Conservation (phyloP, 2,329 filamentous ascomycete species). For the Epichloe aotearoae region DNA sequence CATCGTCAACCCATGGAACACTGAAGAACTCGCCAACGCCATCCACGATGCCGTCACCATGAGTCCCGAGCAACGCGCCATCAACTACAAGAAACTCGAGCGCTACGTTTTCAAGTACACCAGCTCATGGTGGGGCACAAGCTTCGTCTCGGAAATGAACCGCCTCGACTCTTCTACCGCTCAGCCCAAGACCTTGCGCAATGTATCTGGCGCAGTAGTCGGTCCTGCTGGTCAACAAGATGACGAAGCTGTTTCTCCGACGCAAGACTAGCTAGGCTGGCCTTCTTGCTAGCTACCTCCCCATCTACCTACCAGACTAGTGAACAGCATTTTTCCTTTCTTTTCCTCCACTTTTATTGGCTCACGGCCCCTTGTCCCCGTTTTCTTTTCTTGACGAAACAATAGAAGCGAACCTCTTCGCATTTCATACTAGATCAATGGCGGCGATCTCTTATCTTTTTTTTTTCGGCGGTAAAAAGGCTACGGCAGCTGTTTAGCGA, state of each 20-base stretch:
- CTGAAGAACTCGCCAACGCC: conserved; percentile 82
- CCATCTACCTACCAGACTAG: no score
- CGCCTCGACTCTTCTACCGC: conserved; percentile 29
- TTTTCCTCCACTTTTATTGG: no score
- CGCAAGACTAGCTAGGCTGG: not conserved
- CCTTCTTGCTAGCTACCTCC: not conserved
- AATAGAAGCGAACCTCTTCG: no score
- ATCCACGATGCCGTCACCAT: conserved; percentile 97
- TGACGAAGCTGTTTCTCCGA: conserved; percentile 4
- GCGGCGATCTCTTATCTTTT: no score
- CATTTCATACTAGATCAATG: no score
- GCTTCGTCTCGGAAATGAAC: conserved; percentile 77
- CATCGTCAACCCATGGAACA: conserved; percentile 98
- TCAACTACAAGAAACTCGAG: conserved; percentile 84
- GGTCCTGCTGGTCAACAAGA: conserved; percentile 8
- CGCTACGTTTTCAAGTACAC: conserved; percentile 98
- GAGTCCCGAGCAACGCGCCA: conserved; percentile 72
- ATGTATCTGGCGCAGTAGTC: conserved; percentile 26
- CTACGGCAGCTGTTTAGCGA: no score
- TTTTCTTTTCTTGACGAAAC: no score
- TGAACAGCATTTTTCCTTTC: not conserved
- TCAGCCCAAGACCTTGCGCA: conserved; percentile 27
- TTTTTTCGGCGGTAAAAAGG: no score
- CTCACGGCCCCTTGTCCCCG: no score
- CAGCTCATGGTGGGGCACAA: conserved; percentile 91